Conservation (phyloP, 2,329 filamentous ascomycete species). For the Cordyceps cateniannulata region DNA sequence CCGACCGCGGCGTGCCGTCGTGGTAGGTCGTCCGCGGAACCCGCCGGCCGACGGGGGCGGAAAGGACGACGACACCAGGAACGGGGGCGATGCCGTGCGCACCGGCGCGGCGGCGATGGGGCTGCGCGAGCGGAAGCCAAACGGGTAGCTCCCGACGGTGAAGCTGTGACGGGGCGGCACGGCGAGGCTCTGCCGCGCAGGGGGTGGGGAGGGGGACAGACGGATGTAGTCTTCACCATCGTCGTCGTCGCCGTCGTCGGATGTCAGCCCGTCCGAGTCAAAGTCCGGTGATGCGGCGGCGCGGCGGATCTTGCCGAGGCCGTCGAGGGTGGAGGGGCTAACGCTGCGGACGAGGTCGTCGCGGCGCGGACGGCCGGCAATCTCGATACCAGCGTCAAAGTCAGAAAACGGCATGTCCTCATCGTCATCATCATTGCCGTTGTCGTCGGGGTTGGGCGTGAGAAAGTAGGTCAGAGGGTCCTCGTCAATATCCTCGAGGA, state of each 20-base stretch:
- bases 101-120: slow-evolving; percentile 19
- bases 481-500: slow-evolving; percentile 43
- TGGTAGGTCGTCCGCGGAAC: slow-evolving; percentile 21
- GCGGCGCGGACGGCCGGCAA: slow-evolving; percentile 35
- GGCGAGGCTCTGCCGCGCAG: slow-evolving; percentile 23
- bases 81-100: too few relatives aligned
- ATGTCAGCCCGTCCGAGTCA: slow-evolving; percentile 36
- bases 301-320: slow-evolving; percentile 34
- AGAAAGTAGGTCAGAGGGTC: slow-evolving; percentile 52
- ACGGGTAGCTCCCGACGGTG: slow-evolving; percentile 25
- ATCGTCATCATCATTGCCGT: slow-evolving; percentile 35
- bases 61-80: slow-evolving; percentile 20
- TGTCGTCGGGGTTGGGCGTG: slow-evolving; percentile 36
- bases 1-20: slow-evolving; percentile 2
- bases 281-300: slow-evolving; percentile 24
- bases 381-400: slow-evolving; percentile 53
- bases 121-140: slow-evolving; percentile 25
- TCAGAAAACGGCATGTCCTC: slow-evolving; percentile 29
- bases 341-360: slow-evolving; percentile 44
- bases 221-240: slow-evolving; percentile 44
- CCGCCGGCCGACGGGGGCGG: slow-evolving; percentile 17
- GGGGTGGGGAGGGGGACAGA: slow-evolving; percentile 33
- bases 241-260: slow-evolving; percentile 42
- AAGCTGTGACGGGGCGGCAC: slow-evolving; percentile 26
- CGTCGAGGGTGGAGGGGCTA: slow-evolving; percentile 49